Conservation (phyloP, 176 grass and related monocot genomes). For the Calamus simplicifolius region DNA sequence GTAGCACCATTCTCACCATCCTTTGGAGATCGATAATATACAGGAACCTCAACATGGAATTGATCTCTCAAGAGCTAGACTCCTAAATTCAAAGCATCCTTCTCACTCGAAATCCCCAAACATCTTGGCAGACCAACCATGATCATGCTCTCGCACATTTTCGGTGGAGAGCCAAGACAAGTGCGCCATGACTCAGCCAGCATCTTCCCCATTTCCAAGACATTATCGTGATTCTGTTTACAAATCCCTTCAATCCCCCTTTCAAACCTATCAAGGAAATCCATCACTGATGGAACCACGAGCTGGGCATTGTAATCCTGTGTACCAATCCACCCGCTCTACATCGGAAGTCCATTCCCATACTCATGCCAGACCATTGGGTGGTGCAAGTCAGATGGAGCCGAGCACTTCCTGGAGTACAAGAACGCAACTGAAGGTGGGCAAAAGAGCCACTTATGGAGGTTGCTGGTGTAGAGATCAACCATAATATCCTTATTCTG, state of each 20-base stretch:
- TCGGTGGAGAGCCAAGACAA: conserved; percentile 60
- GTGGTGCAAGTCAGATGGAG: conserved; percentile 56
- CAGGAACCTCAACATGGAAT: conserved; percentile 81
- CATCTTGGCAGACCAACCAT: conserved; percentile 80
- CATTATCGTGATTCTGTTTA: conserved; percentile 67
- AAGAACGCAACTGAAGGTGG: conserved; percentile 79
- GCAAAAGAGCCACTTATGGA: conserved; percentile 98
- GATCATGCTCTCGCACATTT: conserved; percentile 81
- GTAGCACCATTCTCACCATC: conserved; percentile 29
- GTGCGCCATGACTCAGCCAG: conserved; percentile 85
- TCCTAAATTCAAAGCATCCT: conserved; percentile 62
- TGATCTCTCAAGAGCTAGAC: conserved; percentile 58
- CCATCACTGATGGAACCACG: conserved; percentile 58
- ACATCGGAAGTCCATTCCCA: conserved; percentile 75
- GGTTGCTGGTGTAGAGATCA: conserved; percentile 95
- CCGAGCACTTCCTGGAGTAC: conserved; percentile 40
- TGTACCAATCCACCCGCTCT: conserved; percentile 92
- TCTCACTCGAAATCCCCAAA: conserved; percentile 45
- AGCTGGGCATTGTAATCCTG: conserved; percentile 87
- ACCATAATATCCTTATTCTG: conserved; percentile 69
- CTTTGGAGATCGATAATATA: conserved; percentile 69
- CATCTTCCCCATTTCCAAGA: conserved; percentile 90
- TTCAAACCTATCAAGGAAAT: conserved; percentile 80
- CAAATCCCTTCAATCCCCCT: conserved; percentile 81
- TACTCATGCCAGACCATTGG: conserved; percentile 89